These are phyloP conservation scores for Calonectria pauciramosa DNA, from an alignment of 2,329 filamentous ascomycete genomes.

Conservation along the genomic window DNA sequence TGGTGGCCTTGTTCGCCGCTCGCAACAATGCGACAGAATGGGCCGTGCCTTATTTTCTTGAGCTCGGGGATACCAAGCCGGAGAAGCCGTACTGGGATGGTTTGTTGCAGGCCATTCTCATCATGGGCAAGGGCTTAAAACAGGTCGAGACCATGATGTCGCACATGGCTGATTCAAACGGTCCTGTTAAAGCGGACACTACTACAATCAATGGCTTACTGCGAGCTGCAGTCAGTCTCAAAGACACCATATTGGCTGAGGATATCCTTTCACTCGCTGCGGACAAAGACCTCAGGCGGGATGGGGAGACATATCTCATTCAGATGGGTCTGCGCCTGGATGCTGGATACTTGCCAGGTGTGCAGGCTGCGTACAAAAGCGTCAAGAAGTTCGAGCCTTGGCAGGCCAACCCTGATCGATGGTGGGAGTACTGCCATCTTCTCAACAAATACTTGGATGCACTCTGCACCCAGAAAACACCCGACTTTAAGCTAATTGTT, in stretches of 20 bases:
- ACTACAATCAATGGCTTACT: slow-evolving; percentile 84
- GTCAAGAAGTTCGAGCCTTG: slow-evolving; percentile 50
- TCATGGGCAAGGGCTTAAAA: slow-evolving; percentile 74
- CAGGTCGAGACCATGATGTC: slow-evolving; percentile 68
- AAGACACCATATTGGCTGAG: slow-evolving; percentile 80
- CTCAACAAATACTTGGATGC: slow-evolving; percentile 81
- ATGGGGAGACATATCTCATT: slow-evolving; percentile 79
- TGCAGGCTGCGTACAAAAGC: slow-evolving; percentile 73
- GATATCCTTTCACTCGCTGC: slow-evolving; percentile 77
- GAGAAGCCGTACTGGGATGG: slow-evolving; percentile 76
- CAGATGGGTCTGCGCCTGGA: slow-evolving; percentile 83
- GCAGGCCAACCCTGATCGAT: slow-evolving; percentile 59
- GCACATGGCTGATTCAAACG: slow-evolving; percentile 76
- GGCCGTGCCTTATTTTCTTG: slow-evolving; percentile 71
- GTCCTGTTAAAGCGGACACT: slow-evolving; percentile 71
- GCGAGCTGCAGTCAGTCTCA: slow-evolving; percentile 76
- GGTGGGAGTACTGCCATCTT: slow-evolving; percentile 68
- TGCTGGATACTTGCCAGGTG: slow-evolving; percentile 79
- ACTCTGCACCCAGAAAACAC: slow-evolving; percentile 71
- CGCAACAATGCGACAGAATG: slow-evolving; percentile 72
- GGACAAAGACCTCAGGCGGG: slow-evolving; percentile 74
- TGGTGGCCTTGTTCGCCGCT: slow-evolving; percentile 65
- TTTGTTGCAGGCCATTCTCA: slow-evolving; percentile 79
- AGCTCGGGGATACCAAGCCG: slow-evolving; percentile 61
- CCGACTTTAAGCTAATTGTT: slow-evolving; percentile 79